A percentile compares a stretch with the other conserved stretches of the same genome.
phyloP scores from a whole-genome alignment of 192 early-diverging fungal genomes.

The Entrophospora sp. region DNA sequence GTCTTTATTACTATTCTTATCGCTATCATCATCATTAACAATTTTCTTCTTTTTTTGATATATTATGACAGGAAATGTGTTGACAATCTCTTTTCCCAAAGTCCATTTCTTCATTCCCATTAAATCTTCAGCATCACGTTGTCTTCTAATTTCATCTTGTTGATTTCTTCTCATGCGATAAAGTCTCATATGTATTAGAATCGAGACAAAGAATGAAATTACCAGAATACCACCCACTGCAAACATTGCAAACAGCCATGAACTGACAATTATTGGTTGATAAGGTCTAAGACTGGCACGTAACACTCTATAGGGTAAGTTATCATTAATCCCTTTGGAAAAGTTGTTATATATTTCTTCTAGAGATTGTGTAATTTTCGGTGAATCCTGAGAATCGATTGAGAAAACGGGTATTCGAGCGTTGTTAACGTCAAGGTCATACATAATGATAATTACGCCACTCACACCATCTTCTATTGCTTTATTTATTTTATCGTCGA shows the following conservation, averaged over 20 bases:
- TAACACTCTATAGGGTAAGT: too few species aligned
- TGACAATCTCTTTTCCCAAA: background rate
- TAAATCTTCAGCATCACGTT: background rate
- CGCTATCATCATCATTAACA: too few species aligned
- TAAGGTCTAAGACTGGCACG: background rate
- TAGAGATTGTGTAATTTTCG: too few species aligned
- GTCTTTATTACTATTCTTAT: background rate
- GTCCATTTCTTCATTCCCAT: slow-evolving; percentile 13
- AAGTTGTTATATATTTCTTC: too few species aligned
- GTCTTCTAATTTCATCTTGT: background rate
- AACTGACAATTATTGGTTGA: background rate
- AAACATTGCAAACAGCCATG: slow-evolving; percentile 14
- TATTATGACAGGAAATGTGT: background rate
- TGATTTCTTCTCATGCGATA: background rate
- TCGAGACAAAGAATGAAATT: background rate
- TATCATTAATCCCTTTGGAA: too few species aligned
- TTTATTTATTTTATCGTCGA: too few species aligned
- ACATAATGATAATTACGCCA: too few species aligned
- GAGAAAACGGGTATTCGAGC: too few species aligned
- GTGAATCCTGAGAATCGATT: too few species aligned
- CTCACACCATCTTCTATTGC: too few species aligned
- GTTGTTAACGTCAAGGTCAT: too few species aligned
- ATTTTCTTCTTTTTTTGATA: background rate
- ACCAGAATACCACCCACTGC: slow-evolving; percentile 10
- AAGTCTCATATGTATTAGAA: slow-evolving; percentile 6